Percentiles rank a stretch among this genome's conserved stretches.
Conservation (phyloP, 2,329 filamentous ascomycete genomes). For the Xylaria sp. region DNA sequence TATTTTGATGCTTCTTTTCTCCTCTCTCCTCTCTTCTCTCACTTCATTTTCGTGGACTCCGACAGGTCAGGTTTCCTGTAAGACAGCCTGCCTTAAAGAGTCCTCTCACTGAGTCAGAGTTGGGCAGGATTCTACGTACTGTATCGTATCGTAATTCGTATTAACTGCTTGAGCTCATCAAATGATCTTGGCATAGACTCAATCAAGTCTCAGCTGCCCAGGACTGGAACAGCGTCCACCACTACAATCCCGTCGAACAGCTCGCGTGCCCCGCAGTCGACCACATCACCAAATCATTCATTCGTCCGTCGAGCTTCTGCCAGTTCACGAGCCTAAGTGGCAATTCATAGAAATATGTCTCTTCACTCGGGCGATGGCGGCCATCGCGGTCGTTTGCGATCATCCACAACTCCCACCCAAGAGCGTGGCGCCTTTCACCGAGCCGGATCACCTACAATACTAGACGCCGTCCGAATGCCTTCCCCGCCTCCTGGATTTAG, state of each 20-base stretch:
- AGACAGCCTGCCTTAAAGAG: neutral
- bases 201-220: neutral
- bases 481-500: conserved; percentile 44
- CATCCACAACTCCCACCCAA: conserved; percentile 44
- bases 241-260: neutral
- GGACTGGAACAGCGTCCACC: no score
- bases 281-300: neutral
- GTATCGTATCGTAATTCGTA: no score
- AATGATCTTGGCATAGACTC: neutral
- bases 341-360: conserved; percentile 47
- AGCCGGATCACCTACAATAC: conserved; percentile 35
- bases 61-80: neutral
- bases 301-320: neutral
- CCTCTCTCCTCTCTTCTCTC: neutral
- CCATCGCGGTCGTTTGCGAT: conserved; percentile 52
- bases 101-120: neutral
- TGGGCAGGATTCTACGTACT: neutral
- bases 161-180: no score
- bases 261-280: neutral
- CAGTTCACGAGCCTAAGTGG: neutral
- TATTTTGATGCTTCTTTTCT: neutral
- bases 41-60: neutral
- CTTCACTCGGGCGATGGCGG: conserved; percentile 50
- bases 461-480: conserved; percentile 47
- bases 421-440: conserved; percentile 43